Evolutionary conservation across 1,284 basidiomycete genomes (phyloP).

Genomic region (Malassezia dermatis): DNA sequence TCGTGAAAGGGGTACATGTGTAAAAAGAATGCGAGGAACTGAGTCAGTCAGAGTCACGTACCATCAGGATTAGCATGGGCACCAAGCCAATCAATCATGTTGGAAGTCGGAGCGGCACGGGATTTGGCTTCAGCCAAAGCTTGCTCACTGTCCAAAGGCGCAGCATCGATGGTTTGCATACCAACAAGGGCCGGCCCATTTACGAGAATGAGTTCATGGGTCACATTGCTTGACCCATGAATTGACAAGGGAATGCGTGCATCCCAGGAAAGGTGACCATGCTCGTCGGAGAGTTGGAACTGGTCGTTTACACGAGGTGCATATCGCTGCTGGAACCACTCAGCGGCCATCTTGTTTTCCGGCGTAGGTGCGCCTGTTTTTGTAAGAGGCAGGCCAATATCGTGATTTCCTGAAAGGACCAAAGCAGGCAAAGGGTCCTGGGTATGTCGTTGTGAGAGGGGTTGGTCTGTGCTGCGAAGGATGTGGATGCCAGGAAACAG

Average conservation of each 20-base stretch:
- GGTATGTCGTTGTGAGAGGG: background rate
- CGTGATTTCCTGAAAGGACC: constrained; percentile 29
- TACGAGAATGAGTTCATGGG: constrained; percentile 31
- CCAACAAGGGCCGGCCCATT: constrained; percentile 33
- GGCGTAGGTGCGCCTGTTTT: background rate
- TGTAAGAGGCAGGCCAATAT: constrained; percentile 24
- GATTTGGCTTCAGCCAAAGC: constrained; percentile 19
- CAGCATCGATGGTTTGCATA: constrained; percentile 23
- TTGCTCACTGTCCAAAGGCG: background rate
- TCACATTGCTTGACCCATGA: background rate
- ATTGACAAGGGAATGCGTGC: constrained; percentile 24
- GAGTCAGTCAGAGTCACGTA: background rate
- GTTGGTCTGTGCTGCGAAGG: background rate
- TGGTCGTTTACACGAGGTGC: constrained; percentile 15
- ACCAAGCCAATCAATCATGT: constrained; percentile 22
- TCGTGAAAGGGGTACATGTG: constrained; percentile 30
- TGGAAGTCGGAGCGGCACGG: constrained; percentile 20
- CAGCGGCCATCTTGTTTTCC: constrained; percentile 8
- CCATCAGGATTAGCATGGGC: background rate
- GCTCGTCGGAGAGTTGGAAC: constrained; percentile 18
- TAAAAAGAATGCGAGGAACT: constrained; percentile 26
- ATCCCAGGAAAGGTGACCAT: constrained; percentile 20
- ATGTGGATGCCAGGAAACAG: background rate
- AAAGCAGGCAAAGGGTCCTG: background rate
- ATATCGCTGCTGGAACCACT: constrained; percentile 17